These are phyloP conservation scores for Tolypocladium cylindrosporum DNA, from an alignment of 2,329 filamentous ascomycete species.

Conservation along the genomic window DNA sequence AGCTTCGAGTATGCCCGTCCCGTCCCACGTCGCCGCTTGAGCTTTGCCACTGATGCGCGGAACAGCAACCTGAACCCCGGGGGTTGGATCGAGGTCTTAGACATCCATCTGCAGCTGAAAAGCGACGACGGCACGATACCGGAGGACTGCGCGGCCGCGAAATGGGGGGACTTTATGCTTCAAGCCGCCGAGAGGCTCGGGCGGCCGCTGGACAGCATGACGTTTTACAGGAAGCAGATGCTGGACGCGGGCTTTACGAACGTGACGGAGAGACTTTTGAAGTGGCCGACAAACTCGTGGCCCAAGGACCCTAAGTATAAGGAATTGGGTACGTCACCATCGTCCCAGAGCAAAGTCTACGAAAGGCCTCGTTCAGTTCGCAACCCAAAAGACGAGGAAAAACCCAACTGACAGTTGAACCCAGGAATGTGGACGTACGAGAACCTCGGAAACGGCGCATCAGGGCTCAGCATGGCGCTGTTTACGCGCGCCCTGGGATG, in stretches of 20 bases:
- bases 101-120: conserved; percentile 26
- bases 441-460: conserved; percentile 21
- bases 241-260: conserved; percentile 42
- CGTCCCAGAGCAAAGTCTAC: background rate
- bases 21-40: background rate
- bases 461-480: conserved; percentile 25
- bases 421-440: conserved; percentile 27
- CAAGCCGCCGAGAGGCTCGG: conserved; percentile 19
- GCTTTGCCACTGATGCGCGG: background rate
- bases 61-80: conserved; percentile 26
- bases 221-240: conserved; percentile 26
- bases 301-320: conserved; percentile 40
- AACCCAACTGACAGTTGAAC: background rate
- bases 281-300: conserved; percentile 42
- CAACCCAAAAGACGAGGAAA: background rate
- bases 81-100: conserved; percentile 32
- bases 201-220: conserved; percentile 18
- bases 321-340: conserved; percentile 29
- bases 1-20: conserved; percentile 15
- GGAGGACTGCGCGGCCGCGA: conserved; percentile 14
- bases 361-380: background rate
- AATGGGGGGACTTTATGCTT: conserved; percentile 18
- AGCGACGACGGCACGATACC: conserved; percentile 31
- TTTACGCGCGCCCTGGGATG: conserved; percentile 27
- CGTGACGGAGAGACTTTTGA: conserved; percentile 35